Evolutionary conservation across 495 filamentous ascomycete species (phyloP), one percentile per base, ranked within the genome.

Genomic region (Penicillium cinerascens): DNA sequence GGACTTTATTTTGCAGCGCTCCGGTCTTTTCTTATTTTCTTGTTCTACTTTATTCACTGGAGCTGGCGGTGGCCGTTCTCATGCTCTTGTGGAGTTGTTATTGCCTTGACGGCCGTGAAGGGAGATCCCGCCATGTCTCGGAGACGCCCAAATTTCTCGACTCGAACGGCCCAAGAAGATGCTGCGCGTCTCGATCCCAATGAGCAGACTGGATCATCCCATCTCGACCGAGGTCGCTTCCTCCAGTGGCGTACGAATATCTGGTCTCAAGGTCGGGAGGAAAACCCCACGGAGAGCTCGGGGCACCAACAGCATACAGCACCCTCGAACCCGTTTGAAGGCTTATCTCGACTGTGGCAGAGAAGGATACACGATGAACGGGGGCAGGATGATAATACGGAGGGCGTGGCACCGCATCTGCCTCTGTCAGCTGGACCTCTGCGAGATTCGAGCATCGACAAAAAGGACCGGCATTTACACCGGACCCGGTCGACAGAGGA

Each of bases 121-220:
- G 58, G 40, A 50, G 52, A 57, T 47, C 58, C 51, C 64, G 65
- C 51, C 47, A 70, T 72, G 56, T 66, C 72, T 64, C 67, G 72
- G 41, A 67, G 61, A 55, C 66, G 73, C 35, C 72, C 80, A 13
- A 80, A 74, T 51, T 83, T 84, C 61, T 72, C 76, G 23, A 66
- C 80, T 35, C 74, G 79, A 39, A 71, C 78, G 8, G 73, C 82
- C n/a, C 69, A 70, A 54, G 82, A 82, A 63, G 79, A 82, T 69
- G 75, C 69, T 35, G 67, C 71, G 21, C 74, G 78, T 51, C 64
- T 85, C 44, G 73, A 64, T 33, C 72, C 72, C 17, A 67, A 57
- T 42, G 72, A 75, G 16, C 66, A 61, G 20, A 52, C 45, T 9
- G 36, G 47, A 49, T 48, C 57, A 17, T 56, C 54, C 13, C 49